These are phyloP conservation scores for Toxoplasma gondii DNA, from an alignment of 169 alveolate species.

Conservation along the genomic window DNA sequence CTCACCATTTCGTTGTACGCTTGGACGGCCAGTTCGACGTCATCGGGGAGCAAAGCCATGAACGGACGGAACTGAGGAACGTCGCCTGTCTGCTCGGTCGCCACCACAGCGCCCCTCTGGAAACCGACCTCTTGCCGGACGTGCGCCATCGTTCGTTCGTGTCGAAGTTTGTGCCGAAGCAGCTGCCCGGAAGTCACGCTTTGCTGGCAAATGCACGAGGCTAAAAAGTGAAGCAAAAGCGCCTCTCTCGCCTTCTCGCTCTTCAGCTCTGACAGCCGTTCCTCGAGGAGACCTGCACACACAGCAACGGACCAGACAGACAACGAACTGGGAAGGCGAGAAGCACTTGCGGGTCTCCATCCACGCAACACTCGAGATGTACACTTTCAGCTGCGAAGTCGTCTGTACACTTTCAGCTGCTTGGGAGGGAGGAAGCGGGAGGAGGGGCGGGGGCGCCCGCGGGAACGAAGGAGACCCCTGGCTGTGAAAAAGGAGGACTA, in stretches of 20 bases:
- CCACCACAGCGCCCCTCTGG: background rate
- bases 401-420: no score
- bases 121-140: background rate
- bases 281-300: background rate
- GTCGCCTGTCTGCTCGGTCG: background rate
- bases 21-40: background rate
- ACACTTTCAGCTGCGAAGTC: no score
- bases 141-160: background rate
- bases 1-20: background rate
- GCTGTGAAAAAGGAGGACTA: no score
- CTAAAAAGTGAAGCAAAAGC: background rate
- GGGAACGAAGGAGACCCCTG: no score
- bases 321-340: background rate
- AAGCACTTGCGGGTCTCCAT: no score
- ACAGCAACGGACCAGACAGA: background rate
- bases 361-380: no score
- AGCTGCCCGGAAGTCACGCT: background rate
- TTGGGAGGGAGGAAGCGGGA: no score
- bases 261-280: background rate
- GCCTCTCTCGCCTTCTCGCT: background rate
- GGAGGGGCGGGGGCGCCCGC: no score
- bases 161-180: background rate
- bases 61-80: background rate
- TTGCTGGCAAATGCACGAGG: background rate
- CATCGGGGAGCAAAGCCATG: slow-evolving; percentile 23